Evolutionary conservation across 1,284 basidiomycete species (phyloP).

Genomic region (Heliocybe sulcata): DNA sequence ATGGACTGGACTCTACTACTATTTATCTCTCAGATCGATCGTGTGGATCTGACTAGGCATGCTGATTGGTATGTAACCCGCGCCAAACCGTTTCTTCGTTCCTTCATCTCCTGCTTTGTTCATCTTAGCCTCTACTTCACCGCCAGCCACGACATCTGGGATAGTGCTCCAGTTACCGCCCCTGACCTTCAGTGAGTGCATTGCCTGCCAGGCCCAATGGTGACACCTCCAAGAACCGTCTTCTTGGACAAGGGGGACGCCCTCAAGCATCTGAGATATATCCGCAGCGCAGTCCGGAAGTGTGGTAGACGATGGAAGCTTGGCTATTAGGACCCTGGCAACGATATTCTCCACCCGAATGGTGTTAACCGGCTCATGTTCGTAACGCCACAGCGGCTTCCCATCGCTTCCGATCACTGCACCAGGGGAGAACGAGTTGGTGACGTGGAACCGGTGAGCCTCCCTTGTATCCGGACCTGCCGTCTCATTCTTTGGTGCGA

Average conservation of each 20-base stretch:
- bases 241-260: background rate
- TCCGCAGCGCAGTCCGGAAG: background rate
- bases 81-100: background rate
- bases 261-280: no score
- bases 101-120: background rate
- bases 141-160: background rate
- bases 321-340: background rate
- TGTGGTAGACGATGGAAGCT: background rate
- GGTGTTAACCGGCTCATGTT: background rate
- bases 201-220: background rate
- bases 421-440: background rate
- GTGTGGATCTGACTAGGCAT: background rate
- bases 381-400: background rate
- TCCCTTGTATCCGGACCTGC: background rate
- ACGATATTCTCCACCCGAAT: background rate
- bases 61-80: background rate
- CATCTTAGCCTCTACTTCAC: background rate
- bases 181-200: background rate
- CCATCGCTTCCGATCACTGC: background rate
- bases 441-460: background rate
- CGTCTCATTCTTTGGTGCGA: background rate
- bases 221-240: background rate
- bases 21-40: background rate
- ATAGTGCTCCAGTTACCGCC: background rate
- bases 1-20: no score